Evolutionary conservation across 306 rosid species (phyloP).

Genomic region (Clitoria ternatea): DNA sequence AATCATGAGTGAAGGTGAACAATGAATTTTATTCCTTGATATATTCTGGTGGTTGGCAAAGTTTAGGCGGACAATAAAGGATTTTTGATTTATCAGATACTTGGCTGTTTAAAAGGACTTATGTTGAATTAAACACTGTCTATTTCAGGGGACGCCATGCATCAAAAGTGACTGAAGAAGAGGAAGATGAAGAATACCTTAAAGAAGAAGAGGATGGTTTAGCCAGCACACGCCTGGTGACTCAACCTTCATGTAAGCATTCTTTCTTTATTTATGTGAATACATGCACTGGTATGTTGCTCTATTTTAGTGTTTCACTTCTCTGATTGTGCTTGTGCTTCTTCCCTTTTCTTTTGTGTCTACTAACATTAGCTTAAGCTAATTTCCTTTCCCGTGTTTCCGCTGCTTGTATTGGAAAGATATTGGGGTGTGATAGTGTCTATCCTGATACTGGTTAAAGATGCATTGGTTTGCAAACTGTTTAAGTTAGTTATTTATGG

Average conservation of each 20-base stretch:
- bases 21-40: not conserved
- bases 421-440: not conserved
- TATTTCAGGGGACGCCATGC: conserved; percentile 92
- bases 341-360: not conserved
- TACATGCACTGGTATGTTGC: not conserved
- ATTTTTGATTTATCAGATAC: conserved; percentile 1
- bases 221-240: conserved; percentile 69
- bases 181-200: conserved; percentile 95
- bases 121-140: conserved; percentile 8
- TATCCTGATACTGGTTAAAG: conserved; percentile 11
- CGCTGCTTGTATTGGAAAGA: not conserved
- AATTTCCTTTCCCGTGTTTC: not conserved
- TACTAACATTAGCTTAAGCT: not conserved
- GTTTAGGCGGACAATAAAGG: not conserved
- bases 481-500: not conserved
- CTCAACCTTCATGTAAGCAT: conserved; percentile 86
- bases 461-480: not conserved
- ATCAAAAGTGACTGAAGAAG: conserved; percentile 96
- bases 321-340: not conserved
- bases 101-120: not conserved
- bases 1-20: not conserved
- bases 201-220: conserved; percentile 93
- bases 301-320: not conserved
- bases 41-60: not conserved
- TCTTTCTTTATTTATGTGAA: not conserved